Evolutionary conservation across 495 filamentous ascomycete species (phyloP).

Genomic region (Penicillium waksmanii): DNA sequence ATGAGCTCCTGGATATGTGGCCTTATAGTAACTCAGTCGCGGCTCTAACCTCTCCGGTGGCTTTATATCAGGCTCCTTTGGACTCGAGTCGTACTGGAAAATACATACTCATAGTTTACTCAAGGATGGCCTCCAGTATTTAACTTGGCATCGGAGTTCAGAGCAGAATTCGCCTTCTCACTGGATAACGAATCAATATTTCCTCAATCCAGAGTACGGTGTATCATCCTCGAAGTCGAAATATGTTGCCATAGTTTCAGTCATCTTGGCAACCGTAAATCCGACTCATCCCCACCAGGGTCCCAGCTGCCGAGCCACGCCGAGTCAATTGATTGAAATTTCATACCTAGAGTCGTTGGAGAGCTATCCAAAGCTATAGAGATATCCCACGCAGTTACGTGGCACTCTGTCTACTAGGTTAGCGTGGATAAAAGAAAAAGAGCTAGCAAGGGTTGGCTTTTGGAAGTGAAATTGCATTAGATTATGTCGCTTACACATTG

Average conservation of each 20-base stretch:
- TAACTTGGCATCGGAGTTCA: slow-evolving; percentile 1
- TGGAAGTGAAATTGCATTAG: no score
- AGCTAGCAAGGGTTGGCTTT: no score
- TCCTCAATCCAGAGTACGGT: not conserved
- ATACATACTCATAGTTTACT: not conserved
- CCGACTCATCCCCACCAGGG: not conserved
- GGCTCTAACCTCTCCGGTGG: not conserved
- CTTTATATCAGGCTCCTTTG: not conserved
- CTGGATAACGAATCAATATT: not conserved
- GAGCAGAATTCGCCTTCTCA: not conserved
- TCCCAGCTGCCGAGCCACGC: not conserved
- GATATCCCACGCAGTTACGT: no score
- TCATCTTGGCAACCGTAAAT: not conserved
- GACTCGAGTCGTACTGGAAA: not conserved
- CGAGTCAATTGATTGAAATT: no score
- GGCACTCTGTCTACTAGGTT: no score
- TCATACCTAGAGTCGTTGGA: no score
- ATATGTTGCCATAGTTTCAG: not conserved
- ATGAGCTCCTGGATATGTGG: slow-evolving; percentile 51
- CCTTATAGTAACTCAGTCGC: slow-evolving; percentile 7
- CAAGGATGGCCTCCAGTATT: not conserved
- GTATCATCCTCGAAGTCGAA: not conserved
- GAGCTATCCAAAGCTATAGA: no score
- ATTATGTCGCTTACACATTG: no score
- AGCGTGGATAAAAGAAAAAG: no score